Evolutionary conservation across 805 yeast species (phyloP).

Genomic region (Saccharomycopsis sp.): DNA sequence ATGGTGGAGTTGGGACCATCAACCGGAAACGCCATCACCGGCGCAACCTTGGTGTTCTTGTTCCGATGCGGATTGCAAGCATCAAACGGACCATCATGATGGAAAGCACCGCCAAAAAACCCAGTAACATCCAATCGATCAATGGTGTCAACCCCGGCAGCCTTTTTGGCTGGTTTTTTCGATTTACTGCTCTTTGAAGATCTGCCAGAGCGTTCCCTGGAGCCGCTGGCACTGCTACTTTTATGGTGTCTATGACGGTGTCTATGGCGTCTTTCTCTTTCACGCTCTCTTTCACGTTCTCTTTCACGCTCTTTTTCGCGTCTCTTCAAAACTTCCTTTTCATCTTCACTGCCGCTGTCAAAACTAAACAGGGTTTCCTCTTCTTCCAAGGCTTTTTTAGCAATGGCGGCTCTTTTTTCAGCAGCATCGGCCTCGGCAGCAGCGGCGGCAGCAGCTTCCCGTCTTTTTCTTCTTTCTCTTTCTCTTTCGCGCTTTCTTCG

Average conservation of each 20-base stretch:
- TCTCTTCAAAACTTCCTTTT: conserved; percentile 4
- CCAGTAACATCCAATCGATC: conserved; percentile 96
- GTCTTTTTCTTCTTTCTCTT: conserved; percentile 10
- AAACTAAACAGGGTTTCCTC: conserved; percentile 14
- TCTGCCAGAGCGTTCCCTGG: neutral
- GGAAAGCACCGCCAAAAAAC: conserved; percentile 88
- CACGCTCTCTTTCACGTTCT: conserved; percentile 10
- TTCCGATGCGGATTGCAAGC: conserved; percentile 97
- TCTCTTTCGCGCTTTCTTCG: conserved; percentile 10
- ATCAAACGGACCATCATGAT: conserved; percentile 98
- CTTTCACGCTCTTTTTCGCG: conserved; percentile 11
- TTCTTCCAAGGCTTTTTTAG: conserved; percentile 8
- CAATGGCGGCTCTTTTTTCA: conserved; percentile 16
- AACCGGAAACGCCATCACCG: conserved; percentile 89
- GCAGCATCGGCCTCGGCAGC: conserved; percentile 7
- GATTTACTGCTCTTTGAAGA: neutral
- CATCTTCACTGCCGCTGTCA: conserved; percentile 14
- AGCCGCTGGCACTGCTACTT: conserved; percentile 1
- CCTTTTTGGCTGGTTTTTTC: conserved; percentile 9
- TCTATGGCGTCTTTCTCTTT: conserved; percentile 14
- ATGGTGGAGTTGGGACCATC: conserved; percentile 91
- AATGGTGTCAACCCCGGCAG: conserved; percentile 64
- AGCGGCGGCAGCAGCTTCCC: conserved; percentile 4
- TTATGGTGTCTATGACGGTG: conserved; percentile 10
- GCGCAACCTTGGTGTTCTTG: conserved; percentile 66